Evolutionary conservation across 305 asterid species (phyloP).

Genomic region (Nicotiana rustica): DNA sequence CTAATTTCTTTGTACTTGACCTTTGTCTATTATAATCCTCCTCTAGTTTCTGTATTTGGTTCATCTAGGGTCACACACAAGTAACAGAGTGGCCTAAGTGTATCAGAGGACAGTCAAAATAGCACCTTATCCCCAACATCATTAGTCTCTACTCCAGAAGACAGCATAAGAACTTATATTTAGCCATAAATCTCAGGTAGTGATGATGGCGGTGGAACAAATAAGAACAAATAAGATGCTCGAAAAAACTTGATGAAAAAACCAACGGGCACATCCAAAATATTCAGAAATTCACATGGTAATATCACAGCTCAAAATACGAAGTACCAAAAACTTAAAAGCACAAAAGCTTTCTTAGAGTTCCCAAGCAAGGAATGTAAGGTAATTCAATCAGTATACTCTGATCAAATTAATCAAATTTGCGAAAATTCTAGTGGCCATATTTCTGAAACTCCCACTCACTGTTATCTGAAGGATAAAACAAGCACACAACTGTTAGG

Average conservation of each 20-base stretch:
- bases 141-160: background rate
- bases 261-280: too few relatives aligned
- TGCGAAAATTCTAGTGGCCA: slow-evolving; percentile 59
- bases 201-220: background rate
- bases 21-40: too few relatives aligned
- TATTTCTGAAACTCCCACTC: slow-evolving; percentile 97
- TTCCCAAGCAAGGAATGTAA: background rate
- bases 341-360: background rate
- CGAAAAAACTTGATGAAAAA: too few relatives aligned
- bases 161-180: background rate
- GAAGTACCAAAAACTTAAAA: background rate
- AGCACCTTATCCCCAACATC: background rate
- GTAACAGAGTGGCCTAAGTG: background rate
- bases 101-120: background rate
- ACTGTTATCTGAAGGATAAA: slow-evolving; percentile 64
- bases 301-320: background rate
- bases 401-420: background rate
- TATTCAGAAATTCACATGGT: background rate
- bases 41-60: too few relatives aligned
- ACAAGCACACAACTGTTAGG: background rate
- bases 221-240: too few relatives aligned
- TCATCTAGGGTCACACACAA: too few relatives aligned
- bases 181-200: background rate
- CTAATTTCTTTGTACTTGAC: background rate
- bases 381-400: background rate